Evolutionary conservation across 176 grass and related monocot species (phyloP), one percentile per base, ranked within the genome.

Genomic region (Miscanthus lutarioriparius): DNA sequence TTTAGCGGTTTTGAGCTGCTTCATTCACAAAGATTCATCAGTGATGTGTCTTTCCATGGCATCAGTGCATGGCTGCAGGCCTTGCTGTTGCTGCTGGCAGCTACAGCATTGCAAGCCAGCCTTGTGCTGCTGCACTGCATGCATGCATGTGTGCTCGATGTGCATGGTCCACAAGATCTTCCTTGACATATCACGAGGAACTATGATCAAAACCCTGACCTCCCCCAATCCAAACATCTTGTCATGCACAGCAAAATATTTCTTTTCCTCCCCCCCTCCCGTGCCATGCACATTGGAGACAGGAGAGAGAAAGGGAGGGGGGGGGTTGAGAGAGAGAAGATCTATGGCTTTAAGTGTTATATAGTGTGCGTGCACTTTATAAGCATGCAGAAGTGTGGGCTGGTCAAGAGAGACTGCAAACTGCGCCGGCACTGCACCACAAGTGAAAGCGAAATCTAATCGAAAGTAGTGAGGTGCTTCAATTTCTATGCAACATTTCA

Each of bases 21-120:
- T 86, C 75, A 64, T 41, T 84, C 67, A 58, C 63, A 70, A 79
- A 84, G 70, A 86, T 83, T 78, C 83, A 82, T 77, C 83, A 82
- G 92, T 72, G 82, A 90, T 81, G 86, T 92, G 84, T 81, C 82
- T 94, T 90, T 92, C 81, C 84, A 87, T 90, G 87, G 80, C 82
- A 75, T 87, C 80, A 90, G 83, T 90, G 84, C 89, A 87, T 84
- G 81, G 85, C 32, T 70, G 80, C 84, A 87, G 69, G 72, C 51
- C 72, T 74, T 74, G 72, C 44, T 74, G 70, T 39, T 70, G 79
- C 67, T 44, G 84, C 69, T 39, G 73, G 74, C 59, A 36, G 73
- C 75, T 39, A 66, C 74, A 73, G 35, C 70, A 85, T 74, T 75
- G 76, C 76, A 84, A 76, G 59, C 80, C 75, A 87, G 76, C 65